Base-by-base conservation (phyloP, 257 asterid genomes). In the Craterostigma plantagineum region DNA sequence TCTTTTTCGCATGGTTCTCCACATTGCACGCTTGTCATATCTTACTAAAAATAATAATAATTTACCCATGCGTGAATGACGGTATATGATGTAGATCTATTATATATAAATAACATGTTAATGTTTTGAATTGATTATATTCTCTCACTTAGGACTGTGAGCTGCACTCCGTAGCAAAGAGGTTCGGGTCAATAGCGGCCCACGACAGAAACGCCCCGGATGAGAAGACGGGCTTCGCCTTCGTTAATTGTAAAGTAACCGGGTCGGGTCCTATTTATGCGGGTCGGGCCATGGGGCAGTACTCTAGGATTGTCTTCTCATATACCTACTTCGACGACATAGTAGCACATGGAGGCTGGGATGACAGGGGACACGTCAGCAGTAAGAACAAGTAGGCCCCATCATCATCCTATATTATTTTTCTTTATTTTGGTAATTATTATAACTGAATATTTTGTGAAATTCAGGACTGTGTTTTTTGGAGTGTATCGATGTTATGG, bases 241-340 rank as follows among this genome's bases (percentile, higher is more conserved):
- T 84, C 43, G 43, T 84, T 2, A 60, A 63, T 11, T 84, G 95
- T 39, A 55, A 52, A 44, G 95, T 84, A 0, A 84, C 92, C 0
- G 95, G 95, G 0, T 34, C 70, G 1, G 95, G 92, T 48, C 92
- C 73, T 30, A 49, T 79, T 0, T 84, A 84, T 34, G 93, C 79
- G 63, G 95, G 93, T 42, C 95, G 93, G 0, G 93, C 95, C 1
- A 79, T 84, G 93, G 95, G 95, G 54, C 87, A 73, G 4, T 83
- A 76, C 43, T 83, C 93, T 1, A 63, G 93, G 50, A 79, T 83
- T 4, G 87, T 83, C 2, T 79, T 30, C 51, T 76, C 95, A 4
- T 72, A 65, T 44, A 83, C 93, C 2, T 66, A 73, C 47, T 83
- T 83, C 39, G 93, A 63, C 43, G 63, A 79, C 56, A 40, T 83